These are phyloP conservation scores for Populus trichocarpa DNA, from an alignment of 441 rosid genomes.

Conservation along the genomic window DNA sequence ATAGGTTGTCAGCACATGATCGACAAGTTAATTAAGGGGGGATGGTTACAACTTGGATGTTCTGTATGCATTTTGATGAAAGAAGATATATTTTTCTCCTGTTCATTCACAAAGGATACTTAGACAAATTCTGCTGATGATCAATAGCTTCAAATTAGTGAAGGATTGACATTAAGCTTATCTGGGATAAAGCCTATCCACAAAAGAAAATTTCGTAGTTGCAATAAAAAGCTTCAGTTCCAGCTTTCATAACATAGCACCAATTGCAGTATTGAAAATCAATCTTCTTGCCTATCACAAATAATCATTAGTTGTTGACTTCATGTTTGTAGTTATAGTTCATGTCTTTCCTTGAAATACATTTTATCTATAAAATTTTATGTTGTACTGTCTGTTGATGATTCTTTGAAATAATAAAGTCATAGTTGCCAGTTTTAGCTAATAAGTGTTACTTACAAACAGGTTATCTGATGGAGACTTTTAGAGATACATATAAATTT, in stretches of 20 bases:
- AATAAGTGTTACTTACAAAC: slow-evolving; percentile 19
- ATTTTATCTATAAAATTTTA: background rate
- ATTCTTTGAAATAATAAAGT: background rate
- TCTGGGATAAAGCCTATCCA: background rate
- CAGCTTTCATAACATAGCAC: background rate
- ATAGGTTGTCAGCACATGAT: background rate
- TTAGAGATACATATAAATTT: slow-evolving; percentile 32
- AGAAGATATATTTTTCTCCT: background rate
- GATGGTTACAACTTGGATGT: background rate
- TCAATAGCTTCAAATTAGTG: background rate
- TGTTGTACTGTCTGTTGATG: background rate
- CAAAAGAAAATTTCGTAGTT: background rate
- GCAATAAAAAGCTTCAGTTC: background rate
- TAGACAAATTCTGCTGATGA: background rate
- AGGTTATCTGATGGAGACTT: slow-evolving; percentile 42
- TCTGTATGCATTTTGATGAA: background rate
- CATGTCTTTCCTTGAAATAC: background rate
- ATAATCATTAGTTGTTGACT: background rate
- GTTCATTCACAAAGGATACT: background rate
- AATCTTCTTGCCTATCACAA: background rate
- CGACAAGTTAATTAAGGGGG: background rate
- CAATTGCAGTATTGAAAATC: background rate
- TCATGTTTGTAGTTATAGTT: background rate
- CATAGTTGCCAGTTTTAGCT: background rate
- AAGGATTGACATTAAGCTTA: background rate